Percentiles rank a stretch among this genome's conserved stretches.
Conservation (phyloP, 805 yeast species). For the Pichia ethanolica region DNA sequence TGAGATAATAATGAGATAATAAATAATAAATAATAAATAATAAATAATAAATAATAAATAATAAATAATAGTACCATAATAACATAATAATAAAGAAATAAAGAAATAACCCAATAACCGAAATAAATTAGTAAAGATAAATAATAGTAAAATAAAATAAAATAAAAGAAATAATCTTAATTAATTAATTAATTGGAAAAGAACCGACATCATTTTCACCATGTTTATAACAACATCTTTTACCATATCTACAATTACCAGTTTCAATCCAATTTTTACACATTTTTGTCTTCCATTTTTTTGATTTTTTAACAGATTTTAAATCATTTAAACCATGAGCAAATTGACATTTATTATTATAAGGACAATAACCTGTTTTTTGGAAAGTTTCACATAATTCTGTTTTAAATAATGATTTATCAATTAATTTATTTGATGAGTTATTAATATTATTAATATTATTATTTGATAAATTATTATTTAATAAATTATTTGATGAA, state of each 20-base stretch:
- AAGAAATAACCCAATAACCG: neutral
- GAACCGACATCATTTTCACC: conserved; percentile 33
- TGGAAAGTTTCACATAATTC: conserved; percentile 79
- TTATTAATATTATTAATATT: neutral
- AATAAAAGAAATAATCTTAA: neutral
- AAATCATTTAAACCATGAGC: conserved; percentile 84
- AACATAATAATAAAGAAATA: neutral
- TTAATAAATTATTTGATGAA: too few relatives aligned
- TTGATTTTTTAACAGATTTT: conserved; percentile 62
- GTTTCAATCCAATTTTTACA: conserved; percentile 81
- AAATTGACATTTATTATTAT: conserved; percentile 88
- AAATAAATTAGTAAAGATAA: neutral
- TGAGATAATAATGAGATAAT: too few relatives aligned
- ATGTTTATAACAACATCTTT: conserved; percentile 88
- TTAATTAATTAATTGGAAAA: neutral
- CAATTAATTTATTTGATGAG: conserved; percentile 7
- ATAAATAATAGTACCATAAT: too few relatives aligned
- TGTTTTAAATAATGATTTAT: conserved; percentile 60
- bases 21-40: neutral
- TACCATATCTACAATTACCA: conserved; percentile 84
- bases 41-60: neutral
- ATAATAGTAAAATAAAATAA: neutral
- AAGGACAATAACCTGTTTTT: conserved; percentile 69
- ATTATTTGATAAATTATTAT: too few relatives aligned
- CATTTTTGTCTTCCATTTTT: conserved; percentile 85